Conservation (phyloP, 2,329 filamentous ascomycete species). For the Phoma sp. region DNA sequence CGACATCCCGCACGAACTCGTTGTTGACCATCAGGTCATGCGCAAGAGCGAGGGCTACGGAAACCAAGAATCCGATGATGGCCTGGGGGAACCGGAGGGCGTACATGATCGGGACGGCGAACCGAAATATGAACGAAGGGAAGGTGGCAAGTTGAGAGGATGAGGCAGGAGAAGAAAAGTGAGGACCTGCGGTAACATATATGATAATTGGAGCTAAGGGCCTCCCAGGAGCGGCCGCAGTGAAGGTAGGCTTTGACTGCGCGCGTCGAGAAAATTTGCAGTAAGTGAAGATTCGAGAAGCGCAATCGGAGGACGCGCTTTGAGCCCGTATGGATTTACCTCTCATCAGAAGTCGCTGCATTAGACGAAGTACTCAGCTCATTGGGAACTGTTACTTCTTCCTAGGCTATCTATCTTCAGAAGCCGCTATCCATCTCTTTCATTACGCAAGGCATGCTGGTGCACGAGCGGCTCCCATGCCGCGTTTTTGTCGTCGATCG, state of each 20-base stretch:
- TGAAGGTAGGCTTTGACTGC: background rate
- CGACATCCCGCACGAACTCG: slow-evolving; percentile 24
- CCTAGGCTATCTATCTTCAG: too few relatives aligned
- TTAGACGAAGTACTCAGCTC: too few relatives aligned
- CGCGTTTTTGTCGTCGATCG: too few relatives aligned
- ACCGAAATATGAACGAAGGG: too few relatives aligned
- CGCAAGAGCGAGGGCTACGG: slow-evolving; percentile 10
- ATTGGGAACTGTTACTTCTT: too few relatives aligned
- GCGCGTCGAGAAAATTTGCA: background rate
- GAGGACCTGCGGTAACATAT: background rate
- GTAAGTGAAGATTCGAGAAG: too few relatives aligned
- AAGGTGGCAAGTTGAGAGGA: background rate
- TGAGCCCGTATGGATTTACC: too few relatives aligned
- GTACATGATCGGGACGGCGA: background rate
- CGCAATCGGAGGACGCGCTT: background rate
- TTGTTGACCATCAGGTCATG: slow-evolving; percentile 32
- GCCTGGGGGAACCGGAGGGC: background rate
- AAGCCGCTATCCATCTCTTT: too few relatives aligned
- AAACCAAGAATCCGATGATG: background rate
- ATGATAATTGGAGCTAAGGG: background rate
- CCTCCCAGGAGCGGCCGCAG: background rate
- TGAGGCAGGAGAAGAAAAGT: background rate
- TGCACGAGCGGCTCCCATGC: too few relatives aligned
- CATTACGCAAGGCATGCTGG: too few relatives aligned
- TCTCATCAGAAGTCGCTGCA: too few relatives aligned